phyloP scores from a whole-genome alignment of 129 eudicot genomes.

The Dittrichia graveolens region DNA sequence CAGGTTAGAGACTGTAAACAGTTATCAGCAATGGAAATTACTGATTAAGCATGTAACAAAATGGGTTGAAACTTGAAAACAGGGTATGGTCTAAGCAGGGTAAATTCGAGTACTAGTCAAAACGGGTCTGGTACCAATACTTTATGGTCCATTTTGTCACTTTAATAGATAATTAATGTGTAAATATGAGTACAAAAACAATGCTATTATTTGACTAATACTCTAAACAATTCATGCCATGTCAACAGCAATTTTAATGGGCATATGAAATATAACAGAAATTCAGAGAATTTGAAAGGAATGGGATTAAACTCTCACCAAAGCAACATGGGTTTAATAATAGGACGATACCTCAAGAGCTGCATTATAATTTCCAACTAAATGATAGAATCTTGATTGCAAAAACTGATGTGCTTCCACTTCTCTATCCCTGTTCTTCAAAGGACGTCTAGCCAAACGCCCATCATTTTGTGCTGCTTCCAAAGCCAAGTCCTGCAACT shows the following conservation, averaged over 20 bases:
- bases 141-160: background rate
- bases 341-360: slow-evolving; percentile 46
- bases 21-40: slow-evolving; percentile 13
- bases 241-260: background rate
- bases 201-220: background rate
- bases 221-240: background rate
- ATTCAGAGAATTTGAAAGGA: background rate
- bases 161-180: background rate
- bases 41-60: background rate
- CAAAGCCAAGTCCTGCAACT: slow-evolving; percentile 55
- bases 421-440: slow-evolving; percentile 58
- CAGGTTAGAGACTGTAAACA: slow-evolving; percentile 42
- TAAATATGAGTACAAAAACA: background rate
- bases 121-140: background rate
- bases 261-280: background rate
- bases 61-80: background rate
- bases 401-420: slow-evolving; percentile 64
- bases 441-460: slow-evolving; percentile 70
- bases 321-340: background rate
- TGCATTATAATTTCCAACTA: slow-evolving; percentile 43
- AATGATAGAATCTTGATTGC: slow-evolving; percentile 38
- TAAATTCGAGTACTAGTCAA: background rate
- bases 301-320: background rate
- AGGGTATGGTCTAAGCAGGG: background rate
- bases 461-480: slow-evolving; percentile 72